A percentile compares a stretch with the other conserved stretches of the same genome.
Evolutionary conservation across 306 rosid species (phyloP).

Genomic region (Fragaria ananassa): DNA sequence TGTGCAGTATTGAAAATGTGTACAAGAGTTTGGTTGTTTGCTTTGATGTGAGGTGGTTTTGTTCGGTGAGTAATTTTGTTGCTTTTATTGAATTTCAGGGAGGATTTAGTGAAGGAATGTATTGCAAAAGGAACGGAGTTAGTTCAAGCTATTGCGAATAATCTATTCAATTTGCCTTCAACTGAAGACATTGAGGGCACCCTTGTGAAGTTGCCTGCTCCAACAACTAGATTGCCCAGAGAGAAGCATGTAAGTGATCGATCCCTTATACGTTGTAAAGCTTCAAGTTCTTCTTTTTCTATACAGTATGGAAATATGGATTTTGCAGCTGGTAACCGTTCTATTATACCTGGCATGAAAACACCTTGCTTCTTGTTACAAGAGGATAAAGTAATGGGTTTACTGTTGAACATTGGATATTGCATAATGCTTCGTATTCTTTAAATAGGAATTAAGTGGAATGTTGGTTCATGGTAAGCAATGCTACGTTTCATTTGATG

Average conservation of each 20-base stretch:
- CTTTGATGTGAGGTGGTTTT: not conserved
- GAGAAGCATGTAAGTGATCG: slow-evolving; percentile 64
- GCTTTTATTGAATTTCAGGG: slow-evolving; percentile 35
- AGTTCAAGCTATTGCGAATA: slow-evolving; percentile 72
- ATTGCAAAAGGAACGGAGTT: slow-evolving; percentile 66
- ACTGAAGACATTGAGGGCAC: slow-evolving; percentile 79
- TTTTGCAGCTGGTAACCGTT: not conserved
- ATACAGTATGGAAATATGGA: not conserved
- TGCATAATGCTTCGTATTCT: not conserved
- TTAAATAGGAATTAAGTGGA: not conserved
- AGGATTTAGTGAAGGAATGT: slow-evolving; percentile 52
- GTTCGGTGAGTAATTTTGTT: not conserved
- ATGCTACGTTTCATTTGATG: not conserved
- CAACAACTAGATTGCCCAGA: slow-evolving; percentile 69
- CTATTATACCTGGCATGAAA: not conserved
- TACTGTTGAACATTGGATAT: not conserved
- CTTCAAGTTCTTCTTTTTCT: not conserved
- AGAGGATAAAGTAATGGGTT: not conserved
- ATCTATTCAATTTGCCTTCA: slow-evolving; percentile 64
- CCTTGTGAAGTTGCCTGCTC: slow-evolving; percentile 67
- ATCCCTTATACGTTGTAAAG: not conserved
- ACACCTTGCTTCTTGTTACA: not conserved
- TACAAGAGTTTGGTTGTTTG: not conserved
- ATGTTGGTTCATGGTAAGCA: not conserved
- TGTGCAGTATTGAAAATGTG: not conserved